phyloP scores from a whole-genome alignment of 495 filamentous ascomycete genomes.

The Penicillium desertorum region DNA sequence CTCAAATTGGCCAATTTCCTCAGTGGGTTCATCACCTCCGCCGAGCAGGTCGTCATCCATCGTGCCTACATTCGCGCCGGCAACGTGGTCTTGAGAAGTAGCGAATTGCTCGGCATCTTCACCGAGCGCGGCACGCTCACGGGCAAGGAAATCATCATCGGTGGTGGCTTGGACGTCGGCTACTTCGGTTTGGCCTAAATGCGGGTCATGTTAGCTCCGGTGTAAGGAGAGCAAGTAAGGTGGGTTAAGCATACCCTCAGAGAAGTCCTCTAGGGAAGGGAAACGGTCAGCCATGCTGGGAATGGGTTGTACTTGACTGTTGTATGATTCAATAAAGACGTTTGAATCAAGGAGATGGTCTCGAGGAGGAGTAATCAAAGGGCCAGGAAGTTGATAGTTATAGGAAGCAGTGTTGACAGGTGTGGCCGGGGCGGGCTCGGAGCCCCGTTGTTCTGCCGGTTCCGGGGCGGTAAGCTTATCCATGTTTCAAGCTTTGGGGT shows the following conservation, averaged over 20 bases:
- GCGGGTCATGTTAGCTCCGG: slow-evolving; percentile 29
- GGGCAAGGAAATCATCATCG: slow-evolving; percentile 78
- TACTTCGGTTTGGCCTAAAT: slow-evolving; percentile 59
- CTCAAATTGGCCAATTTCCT: slow-evolving; percentile 74
- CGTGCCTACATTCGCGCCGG: slow-evolving; percentile 47
- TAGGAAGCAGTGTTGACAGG: slow-evolving; percentile 26
- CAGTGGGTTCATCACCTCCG: slow-evolving; percentile 43
- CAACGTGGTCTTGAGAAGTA: slow-evolving; percentile 68
- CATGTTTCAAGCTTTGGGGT: slow-evolving; percentile 15
- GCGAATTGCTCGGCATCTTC: slow-evolving; percentile 92
- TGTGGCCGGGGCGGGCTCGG: slow-evolving; percentile 30
- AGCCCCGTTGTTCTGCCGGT: slow-evolving; percentile 35
- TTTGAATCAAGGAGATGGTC: not conserved
- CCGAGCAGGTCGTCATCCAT: slow-evolving; percentile 71
- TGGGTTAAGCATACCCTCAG: slow-evolving; percentile 65
- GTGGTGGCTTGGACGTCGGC: slow-evolving; percentile 42
- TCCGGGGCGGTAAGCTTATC: slow-evolving; percentile 35
- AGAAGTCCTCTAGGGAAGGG: slow-evolving; percentile 94
- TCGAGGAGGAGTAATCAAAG: slow-evolving; percentile 1
- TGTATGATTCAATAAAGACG: slow-evolving; percentile 2
- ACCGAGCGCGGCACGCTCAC: slow-evolving; percentile 83
- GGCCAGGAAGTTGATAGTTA: slow-evolving; percentile 1
- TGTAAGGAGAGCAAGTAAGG: slow-evolving; percentile 17
- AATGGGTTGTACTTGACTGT: not conserved
- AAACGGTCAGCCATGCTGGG: slow-evolving; percentile 88